Evolutionary conservation across 352 stramenopile genomes (phyloP).

Genomic region (Pythium guiyangense): DNA sequence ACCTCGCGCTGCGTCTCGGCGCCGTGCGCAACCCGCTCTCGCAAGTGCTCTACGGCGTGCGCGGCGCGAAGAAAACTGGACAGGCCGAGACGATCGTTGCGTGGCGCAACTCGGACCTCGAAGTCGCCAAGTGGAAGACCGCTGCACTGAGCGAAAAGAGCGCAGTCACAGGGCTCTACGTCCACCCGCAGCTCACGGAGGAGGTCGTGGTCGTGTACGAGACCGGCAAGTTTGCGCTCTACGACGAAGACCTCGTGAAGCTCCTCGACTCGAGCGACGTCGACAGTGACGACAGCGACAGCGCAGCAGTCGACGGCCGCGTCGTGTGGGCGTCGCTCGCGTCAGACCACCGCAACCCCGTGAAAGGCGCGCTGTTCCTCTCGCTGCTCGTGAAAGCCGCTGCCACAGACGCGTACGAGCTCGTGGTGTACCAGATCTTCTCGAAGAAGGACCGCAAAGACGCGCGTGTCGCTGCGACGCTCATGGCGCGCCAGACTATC

Average conservation of each 20-base stretch:
- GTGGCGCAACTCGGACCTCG: conserved; percentile 60
- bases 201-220: conserved; percentile 66
- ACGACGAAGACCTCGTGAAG: conserved; percentile 42
- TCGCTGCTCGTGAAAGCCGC: conserved; percentile 50
- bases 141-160: conserved; percentile 25
- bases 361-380: conserved; percentile 62
- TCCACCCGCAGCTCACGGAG: conserved; percentile 55
- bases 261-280: conserved; percentile 40
- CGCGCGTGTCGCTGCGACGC: conserved; percentile 24
- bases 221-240: conserved; percentile 53
- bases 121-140: conserved; percentile 59
- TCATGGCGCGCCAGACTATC: conserved; percentile 31
- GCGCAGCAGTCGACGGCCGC: conserved; percentile 9
- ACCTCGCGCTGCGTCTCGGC: conserved; percentile 36
- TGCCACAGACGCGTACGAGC: conserved; percentile 26
- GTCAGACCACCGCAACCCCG: conserved; percentile 43
- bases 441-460: conserved; percentile 31
- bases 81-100: conserved; percentile 43
- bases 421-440: conserved; percentile 54
- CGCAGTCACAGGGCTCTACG: conserved; percentile 39
- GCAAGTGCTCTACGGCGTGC: conserved; percentile 54
- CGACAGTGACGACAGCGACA: conserved; percentile 9
- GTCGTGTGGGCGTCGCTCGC: conserved; percentile 56
- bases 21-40: conserved; percentile 55
- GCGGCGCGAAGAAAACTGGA: conserved; percentile 41